Evolutionary conservation across 805 yeast species (phyloP).

Genomic region (Komagataella pastoris): DNA sequence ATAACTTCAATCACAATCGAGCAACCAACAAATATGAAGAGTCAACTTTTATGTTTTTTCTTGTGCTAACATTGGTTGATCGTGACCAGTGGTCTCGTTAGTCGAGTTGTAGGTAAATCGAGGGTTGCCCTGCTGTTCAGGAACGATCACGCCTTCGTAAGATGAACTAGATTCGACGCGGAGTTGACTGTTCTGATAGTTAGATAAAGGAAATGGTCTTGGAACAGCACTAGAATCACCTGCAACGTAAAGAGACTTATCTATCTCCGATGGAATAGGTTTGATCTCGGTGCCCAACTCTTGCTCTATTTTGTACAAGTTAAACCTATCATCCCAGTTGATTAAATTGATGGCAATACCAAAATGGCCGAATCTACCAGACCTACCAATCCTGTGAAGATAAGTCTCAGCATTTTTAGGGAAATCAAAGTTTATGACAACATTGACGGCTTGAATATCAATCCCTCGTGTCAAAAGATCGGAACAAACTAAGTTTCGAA

Average conservation of each 20-base stretch:
- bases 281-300: slow-evolving; percentile 95
- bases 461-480: slow-evolving; percentile 96
- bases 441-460: slow-evolving; percentile 97
- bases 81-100: slow-evolving; percentile 5
- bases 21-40: slow-evolving; percentile 5
- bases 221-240: slow-evolving; percentile 68
- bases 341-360: slow-evolving; percentile 95
- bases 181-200: background rate
- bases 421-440: slow-evolving; percentile 95
- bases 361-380: slow-evolving; percentile 96
- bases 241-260: slow-evolving; percentile 78
- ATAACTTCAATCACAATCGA: background rate
- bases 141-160: background rate
- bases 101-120: background rate
- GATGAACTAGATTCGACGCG: background rate
- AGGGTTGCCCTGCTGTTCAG: background rate
- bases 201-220: slow-evolving; percentile 62
- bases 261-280: slow-evolving; percentile 92
- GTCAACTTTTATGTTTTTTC: slow-evolving; percentile 3
- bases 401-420: slow-evolving; percentile 97
- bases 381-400: slow-evolving; percentile 96
- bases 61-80: slow-evolving; percentile 6
- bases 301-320: slow-evolving; percentile 88
- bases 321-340: slow-evolving; percentile 93
- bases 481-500: slow-evolving; percentile 92